Conservation (phyloP, 2,329 filamentous ascomycete species). For the Exophiala viscosa region DNA sequence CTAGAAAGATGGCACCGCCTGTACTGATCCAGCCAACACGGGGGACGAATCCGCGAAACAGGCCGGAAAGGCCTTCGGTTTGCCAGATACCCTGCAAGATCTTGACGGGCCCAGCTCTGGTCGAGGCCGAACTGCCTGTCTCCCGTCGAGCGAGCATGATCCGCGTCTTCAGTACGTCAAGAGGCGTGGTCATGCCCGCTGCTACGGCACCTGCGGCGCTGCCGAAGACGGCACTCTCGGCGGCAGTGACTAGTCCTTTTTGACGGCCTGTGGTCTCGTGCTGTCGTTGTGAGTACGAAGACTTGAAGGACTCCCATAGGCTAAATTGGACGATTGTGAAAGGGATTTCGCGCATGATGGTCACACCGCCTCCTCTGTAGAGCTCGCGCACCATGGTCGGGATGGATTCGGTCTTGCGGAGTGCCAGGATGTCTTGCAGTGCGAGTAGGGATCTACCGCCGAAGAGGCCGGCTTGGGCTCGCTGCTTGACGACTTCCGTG, state of each 20-base stretch:
- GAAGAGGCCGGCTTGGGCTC: constrained; percentile 83
- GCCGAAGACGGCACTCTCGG: constrained; percentile 81
- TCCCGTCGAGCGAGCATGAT: constrained; percentile 81
- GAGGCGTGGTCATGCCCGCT: constrained; percentile 81
- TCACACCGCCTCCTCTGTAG: constrained; percentile 89
- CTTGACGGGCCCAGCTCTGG: constrained; percentile 34
- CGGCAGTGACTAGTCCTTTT: constrained; percentile 58
- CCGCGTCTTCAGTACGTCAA: constrained; percentile 94
- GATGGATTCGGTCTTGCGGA: constrained; percentile 32
- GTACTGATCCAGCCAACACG: constrained; percentile 92
- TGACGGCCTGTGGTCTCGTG: constrained; percentile 50
- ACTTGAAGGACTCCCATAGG: constrained; percentile 90
- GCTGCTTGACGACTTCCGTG: constrained; percentile 95
- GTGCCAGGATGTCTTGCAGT: constrained; percentile 64
- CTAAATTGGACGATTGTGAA: constrained; percentile 98
- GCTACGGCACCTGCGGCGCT: constrained; percentile 79
- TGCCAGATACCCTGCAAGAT: constrained; percentile 63
- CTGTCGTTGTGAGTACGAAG: constrained; percentile 39
- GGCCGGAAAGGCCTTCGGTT: constrained; percentile 44
- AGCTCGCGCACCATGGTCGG: constrained; percentile 69
- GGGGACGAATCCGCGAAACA: constrained; percentile 62
- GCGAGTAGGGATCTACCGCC: constrained; percentile 65
- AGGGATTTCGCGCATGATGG: constrained; percentile 90
- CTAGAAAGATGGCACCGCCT: constrained; percentile 90
- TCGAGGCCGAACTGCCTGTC: constrained; percentile 42